phyloP scores from a whole-genome alignment of 2,329 filamentous ascomycete species.

The Nemania sp. region DNA sequence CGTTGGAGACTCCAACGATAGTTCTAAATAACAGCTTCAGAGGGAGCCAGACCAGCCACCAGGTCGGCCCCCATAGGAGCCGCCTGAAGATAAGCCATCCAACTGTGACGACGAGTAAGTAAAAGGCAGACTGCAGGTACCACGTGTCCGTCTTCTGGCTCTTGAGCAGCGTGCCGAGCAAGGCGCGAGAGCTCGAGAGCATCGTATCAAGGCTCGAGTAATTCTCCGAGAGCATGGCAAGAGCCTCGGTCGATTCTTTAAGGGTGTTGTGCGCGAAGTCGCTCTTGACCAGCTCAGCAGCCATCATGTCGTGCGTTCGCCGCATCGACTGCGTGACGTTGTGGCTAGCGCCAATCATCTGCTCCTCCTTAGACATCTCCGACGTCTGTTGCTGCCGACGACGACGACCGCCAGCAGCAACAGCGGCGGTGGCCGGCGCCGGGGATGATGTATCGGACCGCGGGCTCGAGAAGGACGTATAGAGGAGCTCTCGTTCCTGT shows the following conservation, averaged over 20 bases:
- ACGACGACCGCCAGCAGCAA: conserved; percentile 36
- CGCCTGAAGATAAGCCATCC: conserved; percentile 86
- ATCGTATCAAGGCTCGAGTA: conserved; percentile 81
- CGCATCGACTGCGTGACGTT: conserved; percentile 85
- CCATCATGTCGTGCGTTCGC: conserved; percentile 84
- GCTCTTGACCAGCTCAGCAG: conserved; percentile 80
- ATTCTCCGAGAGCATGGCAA: conserved; percentile 78
- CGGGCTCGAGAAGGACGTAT: conserved; percentile 64
- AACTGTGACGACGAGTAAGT: conserved; percentile 76
- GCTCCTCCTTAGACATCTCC: conserved; percentile 60
- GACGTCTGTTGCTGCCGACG: conserved; percentile 43
- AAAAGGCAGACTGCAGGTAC: conserved; percentile 92
- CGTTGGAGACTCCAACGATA: conserved; percentile 59
- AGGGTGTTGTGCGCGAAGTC: conserved; percentile 90
- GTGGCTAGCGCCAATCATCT: conserved; percentile 73
- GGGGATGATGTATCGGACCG: conserved; percentile 45
- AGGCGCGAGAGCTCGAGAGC: conserved; percentile 71
- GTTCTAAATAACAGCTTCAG: conserved; percentile 68
- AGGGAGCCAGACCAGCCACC: conserved; percentile 87
- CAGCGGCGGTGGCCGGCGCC: conserved; percentile 32
- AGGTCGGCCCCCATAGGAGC: conserved; percentile 84
- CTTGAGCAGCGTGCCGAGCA: conserved; percentile 78
- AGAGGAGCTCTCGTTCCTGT: conserved; percentile 75
- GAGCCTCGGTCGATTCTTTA: conserved; percentile 78
- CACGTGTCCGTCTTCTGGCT: conserved; percentile 97